Conservation (phyloP, 2,329 filamentous ascomycete genomes). For the Colletotrichum magnum region DNA sequence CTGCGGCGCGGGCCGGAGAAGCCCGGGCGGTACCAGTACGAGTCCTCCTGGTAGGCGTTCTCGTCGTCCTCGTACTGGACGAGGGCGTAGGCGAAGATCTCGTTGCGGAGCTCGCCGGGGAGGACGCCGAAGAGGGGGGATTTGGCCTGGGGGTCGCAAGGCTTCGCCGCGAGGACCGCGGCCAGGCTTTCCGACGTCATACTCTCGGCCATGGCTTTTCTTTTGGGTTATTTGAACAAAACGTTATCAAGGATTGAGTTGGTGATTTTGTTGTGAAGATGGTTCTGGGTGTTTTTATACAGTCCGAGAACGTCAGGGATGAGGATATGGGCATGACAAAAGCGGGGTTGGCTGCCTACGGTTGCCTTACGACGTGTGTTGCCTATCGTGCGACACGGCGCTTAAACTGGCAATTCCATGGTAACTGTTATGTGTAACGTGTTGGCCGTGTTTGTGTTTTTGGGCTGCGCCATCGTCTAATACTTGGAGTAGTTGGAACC, state of each 20-base stretch:
- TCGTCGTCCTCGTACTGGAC: conserved; percentile 53
- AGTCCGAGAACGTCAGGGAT: background rate
- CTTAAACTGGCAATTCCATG: background rate
- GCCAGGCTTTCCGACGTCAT: background rate
- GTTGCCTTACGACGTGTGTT: conserved; percentile 14
- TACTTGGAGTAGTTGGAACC: too few relatives aligned
- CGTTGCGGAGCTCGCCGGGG: conserved; percentile 63
- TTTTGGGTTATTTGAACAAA: background rate
- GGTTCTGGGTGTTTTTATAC: background rate
- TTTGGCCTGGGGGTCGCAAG: background rate
- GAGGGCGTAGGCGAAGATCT: conserved; percentile 60
- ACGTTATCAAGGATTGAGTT: background rate
- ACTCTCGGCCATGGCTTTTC: background rate
- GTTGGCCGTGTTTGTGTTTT: too few relatives aligned
- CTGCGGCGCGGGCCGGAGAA: conserved; percentile 55
- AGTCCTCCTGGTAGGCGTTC: conserved; percentile 46
- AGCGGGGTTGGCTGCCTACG: conserved; percentile 30
- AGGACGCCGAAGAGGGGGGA: conserved; percentile 52
- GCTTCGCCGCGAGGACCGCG: background rate
- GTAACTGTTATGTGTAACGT: too few relatives aligned
- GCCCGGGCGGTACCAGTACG: conserved; percentile 57
- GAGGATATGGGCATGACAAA: background rate
- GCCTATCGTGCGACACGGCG: background rate
- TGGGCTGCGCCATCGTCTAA: too few relatives aligned
- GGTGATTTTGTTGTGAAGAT: too few relatives aligned